phyloP scores from a whole-genome alignment of 169 alveolate genomes.

The Besnoitia besnoiti region DNA sequence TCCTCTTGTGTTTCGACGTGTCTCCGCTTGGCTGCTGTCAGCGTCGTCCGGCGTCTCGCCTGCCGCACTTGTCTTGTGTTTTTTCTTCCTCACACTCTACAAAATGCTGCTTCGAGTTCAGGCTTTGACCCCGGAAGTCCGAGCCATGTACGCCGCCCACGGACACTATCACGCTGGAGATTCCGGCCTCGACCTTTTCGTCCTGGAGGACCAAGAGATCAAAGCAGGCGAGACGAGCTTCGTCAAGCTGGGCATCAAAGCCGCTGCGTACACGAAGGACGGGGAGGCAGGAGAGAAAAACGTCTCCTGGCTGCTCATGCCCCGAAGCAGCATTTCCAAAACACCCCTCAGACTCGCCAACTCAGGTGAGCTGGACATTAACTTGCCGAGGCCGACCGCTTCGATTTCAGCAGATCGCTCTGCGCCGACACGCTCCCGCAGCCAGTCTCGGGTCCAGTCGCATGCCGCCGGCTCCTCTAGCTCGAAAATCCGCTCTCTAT shows the following conservation, averaged over 20 bases:
- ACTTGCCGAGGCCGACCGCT: too few relatives aligned
- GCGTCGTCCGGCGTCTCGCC: neutral
- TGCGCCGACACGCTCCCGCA: neutral
- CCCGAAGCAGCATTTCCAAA: constrained; percentile 89
- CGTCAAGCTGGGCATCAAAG: constrained; percentile 87
- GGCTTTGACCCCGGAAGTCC: constrained; percentile 41
- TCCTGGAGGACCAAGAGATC: constrained; percentile 83
- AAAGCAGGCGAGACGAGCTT: constrained; percentile 84
- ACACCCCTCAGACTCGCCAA: constrained; percentile 90
- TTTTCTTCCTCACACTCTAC: neutral
- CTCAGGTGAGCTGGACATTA: constrained; percentile 74
- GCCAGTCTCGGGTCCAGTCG: neutral
- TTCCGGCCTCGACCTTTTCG: constrained; percentile 89
- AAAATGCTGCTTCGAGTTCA: constrained; percentile 47
- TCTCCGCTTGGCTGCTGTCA: neutral
- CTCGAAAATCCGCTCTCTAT: too few relatives aligned
- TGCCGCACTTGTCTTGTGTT: neutral
- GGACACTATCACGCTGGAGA: constrained; percentile 88
- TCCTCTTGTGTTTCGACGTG: neutral
- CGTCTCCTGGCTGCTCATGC: constrained; percentile 81
- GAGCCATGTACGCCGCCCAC: constrained; percentile 69
- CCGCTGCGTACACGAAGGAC: constrained; percentile 79
- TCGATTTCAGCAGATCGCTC: neutral
- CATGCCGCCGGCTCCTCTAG: neutral
- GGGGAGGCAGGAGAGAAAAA: constrained; percentile 48